Evolutionary conservation across 2,329 filamentous ascomycete species (phyloP).

Genomic region (Alternaria tenuissima): DNA sequence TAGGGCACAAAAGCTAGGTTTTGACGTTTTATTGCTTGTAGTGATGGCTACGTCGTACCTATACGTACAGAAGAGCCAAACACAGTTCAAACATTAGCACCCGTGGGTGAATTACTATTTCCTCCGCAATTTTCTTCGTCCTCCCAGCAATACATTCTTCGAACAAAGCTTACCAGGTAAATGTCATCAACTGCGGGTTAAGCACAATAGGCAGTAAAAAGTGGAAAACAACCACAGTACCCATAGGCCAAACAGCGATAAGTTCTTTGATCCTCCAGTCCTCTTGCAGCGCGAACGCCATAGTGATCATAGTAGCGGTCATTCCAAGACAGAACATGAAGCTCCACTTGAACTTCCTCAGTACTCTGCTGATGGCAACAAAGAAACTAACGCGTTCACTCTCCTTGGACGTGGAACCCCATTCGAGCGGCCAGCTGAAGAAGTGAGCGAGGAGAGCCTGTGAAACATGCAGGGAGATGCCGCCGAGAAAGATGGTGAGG

Average conservation of each 20-base stretch:
- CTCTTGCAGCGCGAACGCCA: conserved; percentile 72
- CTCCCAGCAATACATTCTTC: background rate
- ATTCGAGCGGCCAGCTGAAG: conserved; percentile 85
- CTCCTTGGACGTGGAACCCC: conserved; percentile 87
- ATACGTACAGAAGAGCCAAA: background rate
- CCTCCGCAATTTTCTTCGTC: background rate
- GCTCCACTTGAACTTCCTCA: conserved; percentile 74
- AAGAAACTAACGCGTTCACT: conserved; percentile 84
- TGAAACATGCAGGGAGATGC: conserved; percentile 80
- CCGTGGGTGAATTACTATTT: background rate
- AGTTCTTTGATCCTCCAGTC: conserved; percentile 58
- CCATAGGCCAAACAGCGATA: conserved; percentile 78
- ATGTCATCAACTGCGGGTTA: conserved; percentile 82
- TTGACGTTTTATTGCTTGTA: background rate
- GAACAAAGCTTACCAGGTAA: conserved; percentile 68
- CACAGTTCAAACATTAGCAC: background rate
- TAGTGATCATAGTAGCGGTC: conserved; percentile 68
- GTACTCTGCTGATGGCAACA: conserved; percentile 79
- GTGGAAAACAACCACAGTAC: conserved; percentile 72
- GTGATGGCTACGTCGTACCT: background rate
- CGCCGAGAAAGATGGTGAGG: conserved; percentile 83
- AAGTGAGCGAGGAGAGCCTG: conserved; percentile 83
- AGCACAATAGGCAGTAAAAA: conserved; percentile 75
- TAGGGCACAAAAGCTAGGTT: background rate
- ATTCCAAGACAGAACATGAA: conserved; percentile 71